A percentile compares a stretch with the other conserved stretches of the same genome.
Evolutionary conservation across 1,284 basidiomycete genomes (phyloP).

Genomic region (Pseudozyma sp.): DNA sequence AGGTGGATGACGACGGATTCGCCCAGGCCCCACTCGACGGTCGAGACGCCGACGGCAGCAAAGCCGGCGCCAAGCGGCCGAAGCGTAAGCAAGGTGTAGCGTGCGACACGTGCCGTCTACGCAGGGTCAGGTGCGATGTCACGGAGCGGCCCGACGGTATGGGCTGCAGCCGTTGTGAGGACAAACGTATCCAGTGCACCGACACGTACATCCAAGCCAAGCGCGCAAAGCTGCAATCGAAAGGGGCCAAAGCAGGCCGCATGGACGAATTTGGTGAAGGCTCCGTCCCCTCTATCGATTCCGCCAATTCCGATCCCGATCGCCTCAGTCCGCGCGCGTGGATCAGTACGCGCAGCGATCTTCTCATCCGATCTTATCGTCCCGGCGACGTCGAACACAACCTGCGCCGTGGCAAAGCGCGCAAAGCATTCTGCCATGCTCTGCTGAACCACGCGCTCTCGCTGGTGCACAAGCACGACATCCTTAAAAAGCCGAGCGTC

Average conservation of each 20-base stretch:
- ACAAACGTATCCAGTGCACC: slow-evolving; percentile 66
- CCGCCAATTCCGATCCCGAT: slow-evolving; percentile 6
- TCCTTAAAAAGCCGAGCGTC: slow-evolving; percentile 53
- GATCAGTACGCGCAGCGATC: slow-evolving; percentile 31
- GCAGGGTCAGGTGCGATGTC: slow-evolving; percentile 63
- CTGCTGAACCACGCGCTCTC: slow-evolving; percentile 57
- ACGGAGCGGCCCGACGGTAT: slow-evolving; percentile 62
- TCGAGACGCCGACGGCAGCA: slow-evolving; percentile 18
- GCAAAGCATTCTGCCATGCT: slow-evolving; percentile 60
- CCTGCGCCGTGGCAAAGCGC: slow-evolving; percentile 53
- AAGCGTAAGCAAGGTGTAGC: slow-evolving; percentile 67
- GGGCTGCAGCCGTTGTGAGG: slow-evolving; percentile 65
- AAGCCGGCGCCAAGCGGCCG: slow-evolving; percentile 38
- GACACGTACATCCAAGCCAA: slow-evolving; percentile 65
- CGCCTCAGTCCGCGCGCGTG: slow-evolving; percentile 39
- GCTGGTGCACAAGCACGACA: slow-evolving; percentile 61
- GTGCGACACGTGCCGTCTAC: slow-evolving; percentile 65
- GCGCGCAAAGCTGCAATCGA: slow-evolving; percentile 41
- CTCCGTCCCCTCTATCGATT: slow-evolving; percentile 3
- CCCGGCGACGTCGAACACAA: slow-evolving; percentile 47
- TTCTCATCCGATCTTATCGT: slow-evolving; percentile 33
- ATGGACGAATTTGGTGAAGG: slow-evolving; percentile 12
- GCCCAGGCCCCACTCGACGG: slow-evolving; percentile 13
- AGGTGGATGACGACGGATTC: slow-evolving; percentile 35
- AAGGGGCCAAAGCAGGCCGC: slow-evolving; percentile 21